phyloP scores from a whole-genome alignment of 2,329 filamentous ascomycete species.

The Fusarium sp. region DNA sequence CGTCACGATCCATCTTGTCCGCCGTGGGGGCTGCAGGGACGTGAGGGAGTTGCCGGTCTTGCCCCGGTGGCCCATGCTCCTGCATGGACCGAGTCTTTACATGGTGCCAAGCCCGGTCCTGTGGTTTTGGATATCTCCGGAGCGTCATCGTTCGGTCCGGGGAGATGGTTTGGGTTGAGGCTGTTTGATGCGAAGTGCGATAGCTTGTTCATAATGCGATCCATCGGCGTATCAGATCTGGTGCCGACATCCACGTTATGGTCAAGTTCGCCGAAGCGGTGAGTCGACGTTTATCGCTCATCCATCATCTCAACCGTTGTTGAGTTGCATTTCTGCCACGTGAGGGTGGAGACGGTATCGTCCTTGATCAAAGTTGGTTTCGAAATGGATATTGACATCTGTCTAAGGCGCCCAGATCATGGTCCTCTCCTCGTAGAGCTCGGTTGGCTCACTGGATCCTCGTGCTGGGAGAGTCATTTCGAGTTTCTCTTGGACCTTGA shows the following conservation, averaged over 20 bases:
- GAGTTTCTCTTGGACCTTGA: slow-evolving; percentile 45
- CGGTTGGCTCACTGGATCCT: slow-evolving; percentile 43
- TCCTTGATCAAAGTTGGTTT: background rate
- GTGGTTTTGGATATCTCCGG: slow-evolving; percentile 7
- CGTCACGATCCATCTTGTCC: slow-evolving; percentile 30
- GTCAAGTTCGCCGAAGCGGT: background rate
- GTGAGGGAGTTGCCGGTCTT: slow-evolving; percentile 20
- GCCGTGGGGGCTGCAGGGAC: slow-evolving; percentile 34
- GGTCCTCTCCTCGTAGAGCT: slow-evolving; percentile 48
- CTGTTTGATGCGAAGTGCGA: slow-evolving; percentile 1
- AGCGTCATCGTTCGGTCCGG: slow-evolving; percentile 33
- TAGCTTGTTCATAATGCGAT: background rate
- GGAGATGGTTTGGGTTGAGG: slow-evolving; percentile 28
- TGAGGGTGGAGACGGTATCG: slow-evolving; percentile 37
- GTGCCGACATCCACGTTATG: background rate
- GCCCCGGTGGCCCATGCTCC: slow-evolving; percentile 25
- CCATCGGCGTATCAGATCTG: background rate
- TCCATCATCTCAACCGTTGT: slow-evolving; percentile 18
- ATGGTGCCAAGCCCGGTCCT: slow-evolving; percentile 20
- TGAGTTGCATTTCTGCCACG: slow-evolving; percentile 31
- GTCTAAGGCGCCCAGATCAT: slow-evolving; percentile 46
- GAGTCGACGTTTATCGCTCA: background rate
- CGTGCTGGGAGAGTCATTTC: slow-evolving; percentile 49
- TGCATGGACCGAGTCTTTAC: slow-evolving; percentile 38
- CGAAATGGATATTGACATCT: background rate